phyloP scores from a whole-genome alignment of 139 green algal genomes.

The Chlamydomonas asymmetrica region DNA sequence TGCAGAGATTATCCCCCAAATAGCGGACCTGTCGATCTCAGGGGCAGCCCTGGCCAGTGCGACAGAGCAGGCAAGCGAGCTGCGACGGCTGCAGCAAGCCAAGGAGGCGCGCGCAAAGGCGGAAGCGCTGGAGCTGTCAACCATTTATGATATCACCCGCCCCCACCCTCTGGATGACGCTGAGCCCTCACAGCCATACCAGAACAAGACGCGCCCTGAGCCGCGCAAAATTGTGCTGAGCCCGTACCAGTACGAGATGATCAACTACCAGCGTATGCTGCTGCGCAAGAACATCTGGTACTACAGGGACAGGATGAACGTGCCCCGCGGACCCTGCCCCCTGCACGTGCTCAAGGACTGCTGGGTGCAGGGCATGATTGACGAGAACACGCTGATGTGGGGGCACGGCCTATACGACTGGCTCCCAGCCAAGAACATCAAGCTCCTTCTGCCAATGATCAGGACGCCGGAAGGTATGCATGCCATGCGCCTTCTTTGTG shows the following conservation, averaged over 20 bases:
- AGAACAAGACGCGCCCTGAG: conserved; percentile 40
- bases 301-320: conserved; percentile 65
- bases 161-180: conserved; percentile 43
- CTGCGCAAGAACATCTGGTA: conserved; percentile 90
- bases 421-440: conserved; percentile 86
- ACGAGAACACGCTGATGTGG: conserved; percentile 94
- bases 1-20: conserved; percentile 51
- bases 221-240: conserved; percentile 47
- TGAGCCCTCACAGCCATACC: conserved; percentile 21
- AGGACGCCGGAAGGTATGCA: conserved; percentile 81
- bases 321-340: conserved; percentile 82
- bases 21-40: conserved; percentile 46
- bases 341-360: conserved; percentile 78
- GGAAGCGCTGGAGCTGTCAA: conserved; percentile 47
- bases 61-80: background rate
- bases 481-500: background rate
- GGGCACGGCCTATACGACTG: conserved; percentile 89
- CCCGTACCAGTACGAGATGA: conserved; percentile 65
- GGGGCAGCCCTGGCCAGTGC: background rate
- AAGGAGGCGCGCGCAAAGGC: conserved; percentile 30
- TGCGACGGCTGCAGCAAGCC: conserved; percentile 19
- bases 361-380: conserved; percentile 87
- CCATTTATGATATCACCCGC: conserved; percentile 54
- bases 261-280: conserved; percentile 81
- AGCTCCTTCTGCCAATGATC: conserved; percentile 86